These are phyloP conservation scores for Plasmodium gallinaceum DNA, from an alignment of 169 alveolate genomes.

Conservation along the genomic window DNA sequence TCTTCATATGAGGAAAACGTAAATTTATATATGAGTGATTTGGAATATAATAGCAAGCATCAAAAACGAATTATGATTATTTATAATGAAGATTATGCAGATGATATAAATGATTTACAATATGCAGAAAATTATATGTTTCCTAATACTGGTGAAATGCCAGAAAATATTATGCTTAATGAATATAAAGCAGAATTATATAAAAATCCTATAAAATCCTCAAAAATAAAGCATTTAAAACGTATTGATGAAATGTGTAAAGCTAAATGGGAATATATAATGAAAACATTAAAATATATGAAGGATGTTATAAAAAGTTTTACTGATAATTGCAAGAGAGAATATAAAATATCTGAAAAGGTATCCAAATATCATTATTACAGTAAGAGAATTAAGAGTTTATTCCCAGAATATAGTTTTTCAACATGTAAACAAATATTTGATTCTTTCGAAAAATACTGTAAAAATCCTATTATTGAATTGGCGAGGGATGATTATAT, in stretches of 20 bases:
- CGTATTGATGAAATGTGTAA: not conserved
- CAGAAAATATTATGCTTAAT: conserved; percentile 15
- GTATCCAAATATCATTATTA: conserved; percentile 10
- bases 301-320: not conserved
- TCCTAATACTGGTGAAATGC: conserved; percentile 12
- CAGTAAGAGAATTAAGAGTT: conserved; percentile 1
- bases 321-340: not conserved
- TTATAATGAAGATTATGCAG: not conserved
- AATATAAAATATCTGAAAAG: not conserved
- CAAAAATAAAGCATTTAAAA: not conserved
- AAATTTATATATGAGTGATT: not conserved
- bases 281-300: not conserved
- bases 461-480: conserved; percentile 1
- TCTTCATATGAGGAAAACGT: not conserved
- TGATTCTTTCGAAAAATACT: not conserved
- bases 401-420: conserved; percentile 4
- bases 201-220: not conserved
- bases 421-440: conserved; percentile 15
- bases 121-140: conserved; percentile 3
- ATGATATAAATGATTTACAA: conserved; percentile 4
- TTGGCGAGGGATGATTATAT: not conserved
- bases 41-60: not conserved
- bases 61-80: not conserved
- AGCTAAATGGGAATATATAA: conserved; percentile 6
- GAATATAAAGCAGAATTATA: not conserved